These are phyloP conservation scores for Vitis rupestris DNA, from an alignment of 164 flowering plant species.

Conservation along the genomic window DNA sequence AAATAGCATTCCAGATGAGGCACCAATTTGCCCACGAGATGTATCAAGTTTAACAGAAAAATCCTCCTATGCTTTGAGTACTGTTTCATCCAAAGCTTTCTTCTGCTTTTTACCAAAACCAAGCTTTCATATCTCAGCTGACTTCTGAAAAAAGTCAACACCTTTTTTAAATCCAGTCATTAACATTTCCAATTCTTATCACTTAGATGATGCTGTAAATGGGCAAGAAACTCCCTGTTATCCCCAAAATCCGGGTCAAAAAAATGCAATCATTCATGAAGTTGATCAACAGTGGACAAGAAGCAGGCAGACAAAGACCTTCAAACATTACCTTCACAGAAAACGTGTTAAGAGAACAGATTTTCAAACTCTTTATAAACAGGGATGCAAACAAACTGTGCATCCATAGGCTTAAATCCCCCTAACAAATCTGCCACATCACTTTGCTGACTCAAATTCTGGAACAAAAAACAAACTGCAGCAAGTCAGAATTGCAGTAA, in stretches of 20 bases:
- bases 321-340: constrained; percentile 46
- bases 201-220: constrained; percentile 29
- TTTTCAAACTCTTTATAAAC: constrained; percentile 72
- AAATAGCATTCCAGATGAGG: constrained; percentile 72
- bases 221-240: constrained; percentile 34
- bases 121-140: constrained; percentile 25
- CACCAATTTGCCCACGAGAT: constrained; percentile 49
- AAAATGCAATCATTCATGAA: not conserved
- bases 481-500: too few relatives aligned
- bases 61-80: constrained; percentile 60
- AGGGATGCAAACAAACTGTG: constrained; percentile 61
- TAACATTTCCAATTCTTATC: constrained; percentile 60
- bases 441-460: constrained; percentile 98
- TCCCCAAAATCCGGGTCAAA: constrained; percentile 35
- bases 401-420: constrained; percentile 86
- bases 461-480: constrained; percentile 15
- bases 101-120: constrained; percentile 63
- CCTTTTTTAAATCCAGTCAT: constrained; percentile 40
- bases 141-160: constrained; percentile 25
- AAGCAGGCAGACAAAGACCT: not conserved
- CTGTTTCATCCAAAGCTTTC: constrained; percentile 42
- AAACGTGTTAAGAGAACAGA: constrained; percentile 60
- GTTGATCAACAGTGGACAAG: not conserved
- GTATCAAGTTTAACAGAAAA: constrained; percentile 54
- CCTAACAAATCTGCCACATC: constrained; percentile 90